Conservation (phyloP, 441 rosid species). For the Biscutella laevigata region DNA sequence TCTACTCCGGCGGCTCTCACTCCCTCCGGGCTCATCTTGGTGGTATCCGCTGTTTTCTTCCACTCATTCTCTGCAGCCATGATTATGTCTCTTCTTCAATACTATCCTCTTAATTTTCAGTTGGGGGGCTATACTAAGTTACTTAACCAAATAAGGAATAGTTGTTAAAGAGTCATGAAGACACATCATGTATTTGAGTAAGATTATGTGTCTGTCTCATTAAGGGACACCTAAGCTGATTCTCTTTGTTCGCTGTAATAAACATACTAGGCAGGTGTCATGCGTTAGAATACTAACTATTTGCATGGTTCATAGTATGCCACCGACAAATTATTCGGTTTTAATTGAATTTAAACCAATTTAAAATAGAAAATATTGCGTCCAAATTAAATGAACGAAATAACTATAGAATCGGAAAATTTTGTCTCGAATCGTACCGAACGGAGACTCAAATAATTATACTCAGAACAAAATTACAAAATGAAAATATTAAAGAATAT, state of each 20-base stretch:
- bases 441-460: too few relatives aligned
- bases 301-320: too few relatives aligned
- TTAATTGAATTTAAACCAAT: too few relatives aligned
- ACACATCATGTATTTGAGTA: constrained; percentile 18
- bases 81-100: neutral
- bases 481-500: too few relatives aligned
- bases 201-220: neutral
- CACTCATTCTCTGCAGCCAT: constrained; percentile 46
- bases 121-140: neutral
- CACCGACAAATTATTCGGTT: too few relatives aligned
- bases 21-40: constrained; percentile 51
- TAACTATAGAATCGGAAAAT: too few relatives aligned
- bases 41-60: constrained; percentile 55
- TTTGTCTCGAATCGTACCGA: too few relatives aligned
- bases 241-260: neutral
- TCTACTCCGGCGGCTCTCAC: constrained; percentile 50
- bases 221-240: constrained; percentile 21
- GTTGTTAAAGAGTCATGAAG: constrained; percentile 5
- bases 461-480: too few relatives aligned
- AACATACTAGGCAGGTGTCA: constrained; percentile 24
- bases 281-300: neutral
- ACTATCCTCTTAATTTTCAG: too few relatives aligned
- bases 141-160: constrained; percentile 1
- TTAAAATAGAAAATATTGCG: too few relatives aligned
- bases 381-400: too few relatives aligned